A percentile compares a stretch with the other conserved stretches of the same genome.
phyloP scores from a whole-genome alignment of 805 yeast genomes.

The Grigorovia jiainica region DNA sequence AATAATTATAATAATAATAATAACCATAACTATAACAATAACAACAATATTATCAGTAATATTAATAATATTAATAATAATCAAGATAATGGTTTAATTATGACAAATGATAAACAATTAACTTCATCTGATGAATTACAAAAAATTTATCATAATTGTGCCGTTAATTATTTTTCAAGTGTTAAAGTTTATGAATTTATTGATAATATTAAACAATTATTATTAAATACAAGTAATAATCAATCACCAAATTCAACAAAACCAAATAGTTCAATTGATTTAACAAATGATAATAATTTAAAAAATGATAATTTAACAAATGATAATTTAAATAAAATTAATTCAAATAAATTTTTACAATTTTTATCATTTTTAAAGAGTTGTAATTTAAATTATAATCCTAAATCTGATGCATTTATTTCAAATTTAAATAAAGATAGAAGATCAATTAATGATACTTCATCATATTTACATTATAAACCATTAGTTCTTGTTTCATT shows the following conservation, averaged over 20 bases:
- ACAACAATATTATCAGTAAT: too few species aligned
- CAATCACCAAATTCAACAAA: conserved; percentile 6
- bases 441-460: conserved; percentile 1
- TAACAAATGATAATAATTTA: too few species aligned
- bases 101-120: background rate
- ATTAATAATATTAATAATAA: background rate
- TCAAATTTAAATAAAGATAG: conserved; percentile 7
- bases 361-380: conserved; percentile 34
- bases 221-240: background rate
- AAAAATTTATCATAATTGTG: conserved; percentile 35
- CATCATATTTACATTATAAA: conserved; percentile 27
- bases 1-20: background rate
- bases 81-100: conserved; percentile 2
- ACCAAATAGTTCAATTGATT: conserved; percentile 13
- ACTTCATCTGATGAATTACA: conserved; percentile 48
- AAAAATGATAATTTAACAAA: too few species aligned
- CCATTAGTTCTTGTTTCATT: conserved; percentile 40
- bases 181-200: conserved; percentile 33
- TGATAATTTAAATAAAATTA: too few species aligned
- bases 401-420: conserved; percentile 29
- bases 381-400: conserved; percentile 37
- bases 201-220: conserved; percentile 25
- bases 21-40: too few species aligned
- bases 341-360: conserved; percentile 19
- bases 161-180: conserved; percentile 48